These are phyloP conservation scores for Closterium sp. DNA, from an alignment of 139 green algal genomes.

Conservation along the genomic window DNA sequence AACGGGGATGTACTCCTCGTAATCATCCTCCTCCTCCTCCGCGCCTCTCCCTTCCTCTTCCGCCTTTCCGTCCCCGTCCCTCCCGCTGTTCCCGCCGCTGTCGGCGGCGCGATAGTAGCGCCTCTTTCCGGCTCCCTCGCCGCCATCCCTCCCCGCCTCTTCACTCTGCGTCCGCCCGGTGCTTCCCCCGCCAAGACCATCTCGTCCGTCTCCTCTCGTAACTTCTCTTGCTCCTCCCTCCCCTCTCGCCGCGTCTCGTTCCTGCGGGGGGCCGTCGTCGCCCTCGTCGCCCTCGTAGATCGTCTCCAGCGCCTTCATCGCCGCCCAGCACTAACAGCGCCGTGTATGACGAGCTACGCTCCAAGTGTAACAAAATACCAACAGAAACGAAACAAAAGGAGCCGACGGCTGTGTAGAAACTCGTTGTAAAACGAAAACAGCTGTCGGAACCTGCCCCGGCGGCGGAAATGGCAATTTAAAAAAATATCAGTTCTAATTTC, in stretches of 20 bases:
- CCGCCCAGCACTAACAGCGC: no score
- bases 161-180: background rate
- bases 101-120: background rate
- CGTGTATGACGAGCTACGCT: no score
- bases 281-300: background rate
- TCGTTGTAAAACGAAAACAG: no score
- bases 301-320: background rate
- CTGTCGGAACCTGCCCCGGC: no score
- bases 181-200: background rate
- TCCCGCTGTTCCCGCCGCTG: background rate
- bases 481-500: no score
- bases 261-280: background rate
- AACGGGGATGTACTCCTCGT: conserved; percentile 81
- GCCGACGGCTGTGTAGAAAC: no score
- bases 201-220: background rate
- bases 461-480: no score
- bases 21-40: conserved; percentile 28
- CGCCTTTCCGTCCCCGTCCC: background rate
- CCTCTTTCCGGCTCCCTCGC: background rate
- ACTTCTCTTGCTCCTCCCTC: background rate
- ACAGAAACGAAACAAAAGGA: no score
- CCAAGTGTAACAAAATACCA: no score
- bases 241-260: background rate
- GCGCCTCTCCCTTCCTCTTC: background rate
- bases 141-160: background rate